Evolutionary conservation across 2,329 filamentous ascomycete genomes (phyloP).

Genomic region (Gaeumannomyces tritici): DNA sequence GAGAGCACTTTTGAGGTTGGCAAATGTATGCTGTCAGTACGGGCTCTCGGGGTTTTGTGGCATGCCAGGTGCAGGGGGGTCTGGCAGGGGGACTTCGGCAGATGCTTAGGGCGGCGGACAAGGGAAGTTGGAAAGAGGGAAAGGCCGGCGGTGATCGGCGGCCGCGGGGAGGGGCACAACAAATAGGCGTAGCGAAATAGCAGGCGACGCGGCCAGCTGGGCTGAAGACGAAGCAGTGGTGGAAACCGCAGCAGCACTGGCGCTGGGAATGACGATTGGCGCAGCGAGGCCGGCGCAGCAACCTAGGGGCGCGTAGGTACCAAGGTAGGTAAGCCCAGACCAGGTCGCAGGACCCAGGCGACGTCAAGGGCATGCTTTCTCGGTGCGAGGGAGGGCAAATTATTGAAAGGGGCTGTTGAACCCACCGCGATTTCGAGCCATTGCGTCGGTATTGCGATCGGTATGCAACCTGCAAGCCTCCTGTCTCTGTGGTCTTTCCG

Average conservation of each 20-base stretch:
- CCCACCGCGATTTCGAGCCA: conserved; percentile 1
- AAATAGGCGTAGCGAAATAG: background rate
- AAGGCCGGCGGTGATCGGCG: background rate
- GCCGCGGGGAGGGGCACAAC: background rate
- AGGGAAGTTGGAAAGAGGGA: background rate
- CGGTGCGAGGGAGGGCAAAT: background rate
- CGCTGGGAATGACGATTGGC: background rate
- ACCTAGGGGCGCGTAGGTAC: no score
- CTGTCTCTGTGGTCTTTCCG: background rate
- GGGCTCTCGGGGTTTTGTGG: background rate
- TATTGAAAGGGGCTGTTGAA: background rate
- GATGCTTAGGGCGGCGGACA: background rate
- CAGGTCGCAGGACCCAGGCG: background rate
- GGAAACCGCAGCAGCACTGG: no score
- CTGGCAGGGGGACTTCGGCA: background rate
- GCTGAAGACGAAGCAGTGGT: background rate
- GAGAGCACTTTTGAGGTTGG: conserved; percentile 55
- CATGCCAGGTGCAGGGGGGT: background rate
- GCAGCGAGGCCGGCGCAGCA: background rate
- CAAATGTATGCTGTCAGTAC: background rate
- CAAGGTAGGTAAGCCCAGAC: background rate
- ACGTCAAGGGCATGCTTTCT: background rate
- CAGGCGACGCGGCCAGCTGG: background rate
- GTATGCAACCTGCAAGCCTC: background rate
- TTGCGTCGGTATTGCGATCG: background rate